A percentile compares a stretch with the other conserved stretches of the same genome.
These are phyloP conservation scores for Polysphondylium violaceum DNA, from an alignment of 78 protist genomes.

Conservation along the genomic window DNA sequence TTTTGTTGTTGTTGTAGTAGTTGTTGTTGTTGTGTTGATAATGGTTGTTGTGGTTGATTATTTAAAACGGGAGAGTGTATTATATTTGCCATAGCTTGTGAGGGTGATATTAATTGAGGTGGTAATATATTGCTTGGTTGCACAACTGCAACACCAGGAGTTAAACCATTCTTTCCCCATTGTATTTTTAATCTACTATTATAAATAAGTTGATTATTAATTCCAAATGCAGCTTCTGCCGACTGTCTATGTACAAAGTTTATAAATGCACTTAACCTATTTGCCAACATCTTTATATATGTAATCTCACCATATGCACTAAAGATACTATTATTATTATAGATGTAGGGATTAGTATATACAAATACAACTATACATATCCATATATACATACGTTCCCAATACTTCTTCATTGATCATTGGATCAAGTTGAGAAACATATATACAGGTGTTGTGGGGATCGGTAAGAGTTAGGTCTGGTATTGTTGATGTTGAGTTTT, in stretches of 20 bases:
- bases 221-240: constrained; percentile 22
- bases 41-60: too few relatives aligned
- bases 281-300: constrained; percentile 15
- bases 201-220: constrained; percentile 5
- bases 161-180: constrained; percentile 27
- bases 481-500: background rate
- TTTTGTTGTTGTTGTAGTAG: too few relatives aligned
- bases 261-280: constrained; percentile 16
- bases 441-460: constrained; percentile 12
- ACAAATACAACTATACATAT: background rate
- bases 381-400: background rate
- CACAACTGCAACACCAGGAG: too few relatives aligned
- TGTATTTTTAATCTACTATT: constrained; percentile 16
- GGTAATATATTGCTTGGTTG: too few relatives aligned
- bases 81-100: too few relatives aligned
- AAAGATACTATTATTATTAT: background rate
- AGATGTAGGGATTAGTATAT: background rate
- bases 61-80: too few relatives aligned
- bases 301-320: constrained; percentile 33
- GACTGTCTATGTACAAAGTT: constrained; percentile 31
- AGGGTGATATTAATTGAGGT: too few relatives aligned
- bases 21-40: too few relatives aligned
- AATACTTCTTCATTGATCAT: constrained; percentile 10
- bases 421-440: constrained; percentile 23
- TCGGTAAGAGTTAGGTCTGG: constrained; percentile 7